Evolutionary conservation across 2,329 filamentous ascomycete genomes (phyloP).

Genomic region (Alternaria sp.): DNA sequence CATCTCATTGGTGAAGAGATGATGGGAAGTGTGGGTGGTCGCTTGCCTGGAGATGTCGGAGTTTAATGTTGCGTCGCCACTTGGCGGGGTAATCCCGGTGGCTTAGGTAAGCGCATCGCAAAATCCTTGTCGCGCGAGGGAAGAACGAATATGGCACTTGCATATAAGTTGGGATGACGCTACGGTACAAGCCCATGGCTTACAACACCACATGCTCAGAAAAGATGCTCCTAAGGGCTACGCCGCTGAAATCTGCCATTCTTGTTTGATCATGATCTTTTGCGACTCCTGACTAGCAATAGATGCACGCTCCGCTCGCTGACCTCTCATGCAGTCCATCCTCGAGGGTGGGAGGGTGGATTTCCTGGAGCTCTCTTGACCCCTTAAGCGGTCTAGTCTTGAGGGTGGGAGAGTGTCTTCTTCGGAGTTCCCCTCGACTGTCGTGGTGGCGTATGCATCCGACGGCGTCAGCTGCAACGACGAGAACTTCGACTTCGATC

Average conservation of each 20-base stretch:
- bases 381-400: not conserved
- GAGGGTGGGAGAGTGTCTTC: not conserved
- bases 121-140: not conserved
- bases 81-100: not conserved
- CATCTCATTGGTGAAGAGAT: constrained; percentile 2
- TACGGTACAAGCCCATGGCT: not conserved
- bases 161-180: not conserved
- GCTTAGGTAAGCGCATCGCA: not conserved
- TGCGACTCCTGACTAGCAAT: constrained; percentile 7
- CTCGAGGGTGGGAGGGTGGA: not conserved
- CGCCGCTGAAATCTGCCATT: not conserved
- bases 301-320: constrained; percentile 1
- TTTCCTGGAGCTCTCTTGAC: not conserved
- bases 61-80: constrained; percentile 2
- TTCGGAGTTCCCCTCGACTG: not conserved
- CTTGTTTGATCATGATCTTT: constrained; percentile 2
- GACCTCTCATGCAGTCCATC: not conserved
- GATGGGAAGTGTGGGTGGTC: not conserved
- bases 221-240: not conserved
- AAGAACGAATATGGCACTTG: not conserved
- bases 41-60: constrained; percentile 8
- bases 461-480: not conserved
- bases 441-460: not conserved
- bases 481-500: not conserved
- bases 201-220: not conserved